phyloP scores from a whole-genome alignment of 140 eudicot species.

The Oenanthe javanica region DNA sequence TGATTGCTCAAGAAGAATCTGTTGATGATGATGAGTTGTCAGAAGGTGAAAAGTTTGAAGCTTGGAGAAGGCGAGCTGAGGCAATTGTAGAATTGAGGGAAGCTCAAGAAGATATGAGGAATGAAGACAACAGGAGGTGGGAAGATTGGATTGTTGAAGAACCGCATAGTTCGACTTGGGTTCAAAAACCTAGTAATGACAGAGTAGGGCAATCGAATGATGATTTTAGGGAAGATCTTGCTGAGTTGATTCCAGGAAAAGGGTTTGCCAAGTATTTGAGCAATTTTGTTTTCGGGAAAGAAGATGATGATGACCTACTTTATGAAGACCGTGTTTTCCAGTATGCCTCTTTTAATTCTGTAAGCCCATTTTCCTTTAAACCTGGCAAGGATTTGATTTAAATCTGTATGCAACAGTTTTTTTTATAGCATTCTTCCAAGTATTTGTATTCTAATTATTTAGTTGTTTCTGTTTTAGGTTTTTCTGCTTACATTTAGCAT shows the following conservation, averaged over 20 bases:
- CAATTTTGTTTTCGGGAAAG: conserved; percentile 59
- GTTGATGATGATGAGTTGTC: conserved; percentile 37
- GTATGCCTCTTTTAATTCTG: conserved; percentile 82
- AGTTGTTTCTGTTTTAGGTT: not conserved
- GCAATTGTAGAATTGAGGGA: conserved; percentile 84
- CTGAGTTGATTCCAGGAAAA: conserved; percentile 49
- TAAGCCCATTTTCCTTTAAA: conserved; percentile 20
- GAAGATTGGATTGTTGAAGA: conserved; percentile 90
- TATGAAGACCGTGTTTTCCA: conserved; percentile 90
- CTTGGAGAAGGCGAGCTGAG: conserved; percentile 86
- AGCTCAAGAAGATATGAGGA: conserved; percentile 68
- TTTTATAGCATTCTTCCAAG: not conserved
- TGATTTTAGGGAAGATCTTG: conserved; percentile 36
- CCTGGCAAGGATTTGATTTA: not conserved
- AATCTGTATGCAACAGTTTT: not conserved
- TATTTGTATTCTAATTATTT: not conserved
- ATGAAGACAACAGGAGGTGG: conserved; percentile 77
- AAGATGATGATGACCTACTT: conserved; percentile 65
- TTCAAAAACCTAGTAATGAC: conserved; percentile 25
- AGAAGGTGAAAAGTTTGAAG: conserved; percentile 76
- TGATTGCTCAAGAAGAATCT: conserved; percentile 49
- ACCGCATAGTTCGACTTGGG: conserved; percentile 44
- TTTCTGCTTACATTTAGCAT: not conserved
- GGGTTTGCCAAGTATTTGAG: conserved; percentile 59
- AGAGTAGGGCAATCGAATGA: conserved; percentile 16